Percentiles rank a stretch among this genome's conserved stretches.
Evolutionary conservation across 371 early-diverging fungal species (phyloP).

Genomic region (Smittium culicis): DNA sequence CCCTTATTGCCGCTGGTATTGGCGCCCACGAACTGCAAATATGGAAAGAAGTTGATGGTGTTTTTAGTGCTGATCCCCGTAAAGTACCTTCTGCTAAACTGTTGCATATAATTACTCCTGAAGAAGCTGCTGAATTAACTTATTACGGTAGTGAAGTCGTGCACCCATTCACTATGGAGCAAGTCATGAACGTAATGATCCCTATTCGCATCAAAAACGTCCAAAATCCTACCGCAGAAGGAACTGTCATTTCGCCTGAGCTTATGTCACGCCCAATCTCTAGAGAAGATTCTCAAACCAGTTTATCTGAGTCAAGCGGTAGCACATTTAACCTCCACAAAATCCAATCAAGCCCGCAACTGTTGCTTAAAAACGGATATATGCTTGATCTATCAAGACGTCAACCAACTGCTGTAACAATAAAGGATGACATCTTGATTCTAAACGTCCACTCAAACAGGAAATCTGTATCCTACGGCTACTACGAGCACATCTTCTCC

Average conservation of each 20-base stretch:
- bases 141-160: constrained; percentile 96
- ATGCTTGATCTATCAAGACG: constrained; percentile 51
- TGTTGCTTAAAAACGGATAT: constrained; percentile 58
- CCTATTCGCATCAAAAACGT: constrained; percentile 97
- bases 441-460: constrained; percentile 91
- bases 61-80: constrained; percentile 97
- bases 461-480: constrained; percentile 87
- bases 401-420: constrained; percentile 90
- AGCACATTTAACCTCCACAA: not conserved
- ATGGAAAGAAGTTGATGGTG: constrained; percentile 98
- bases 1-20: constrained; percentile 81
- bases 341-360: constrained; percentile 43
- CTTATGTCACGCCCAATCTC: constrained; percentile 21
- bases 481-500: constrained; percentile 85
- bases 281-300: constrained; percentile 19
- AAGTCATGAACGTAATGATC: constrained; percentile 83
- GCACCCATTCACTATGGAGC: constrained; percentile 98
- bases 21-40: constrained; percentile 83
- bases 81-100: constrained; percentile 83
- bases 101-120: constrained; percentile 82
- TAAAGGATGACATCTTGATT: constrained; percentile 85
- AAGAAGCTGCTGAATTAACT: constrained; percentile 97
- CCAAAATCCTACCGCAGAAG: constrained; percentile 75
- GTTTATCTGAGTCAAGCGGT: constrained; percentile 7
- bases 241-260: constrained; percentile 84